These are phyloP conservation scores for Colletotrichum sp. DNA, from an alignment of 2,329 filamentous ascomycete species.

Conservation along the genomic window DNA sequence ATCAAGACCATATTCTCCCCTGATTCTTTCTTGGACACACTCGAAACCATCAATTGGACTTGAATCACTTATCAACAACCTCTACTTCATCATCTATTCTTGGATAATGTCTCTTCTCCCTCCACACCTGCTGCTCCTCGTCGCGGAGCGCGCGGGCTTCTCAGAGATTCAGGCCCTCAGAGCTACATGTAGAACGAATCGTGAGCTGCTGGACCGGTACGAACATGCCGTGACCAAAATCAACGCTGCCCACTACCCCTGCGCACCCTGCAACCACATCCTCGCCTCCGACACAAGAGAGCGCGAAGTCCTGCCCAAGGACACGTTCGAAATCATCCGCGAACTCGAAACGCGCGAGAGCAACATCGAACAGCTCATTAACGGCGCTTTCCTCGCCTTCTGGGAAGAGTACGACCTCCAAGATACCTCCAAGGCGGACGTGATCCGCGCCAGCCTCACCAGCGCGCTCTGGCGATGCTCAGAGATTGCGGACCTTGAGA, in stretches of 20 bases:
- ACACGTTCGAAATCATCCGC: slow-evolving; percentile 9
- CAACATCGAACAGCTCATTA: slow-evolving; percentile 13
- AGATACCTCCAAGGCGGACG: background rate
- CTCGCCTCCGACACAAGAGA: slow-evolving; percentile 18
- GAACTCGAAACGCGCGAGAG: slow-evolving; percentile 19
- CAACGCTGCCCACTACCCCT: slow-evolving; percentile 5
- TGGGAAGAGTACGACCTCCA: slow-evolving; percentile 14
- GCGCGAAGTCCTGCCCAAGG: slow-evolving; percentile 3
- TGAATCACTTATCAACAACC: background rate
- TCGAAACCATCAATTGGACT: background rate
- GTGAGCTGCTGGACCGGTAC: slow-evolving; percentile 14
- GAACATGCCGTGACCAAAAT: slow-evolving; percentile 14
- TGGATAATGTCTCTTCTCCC: slow-evolving; percentile 17
- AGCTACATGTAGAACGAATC: slow-evolving; percentile 10
- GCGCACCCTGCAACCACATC: slow-evolving; percentile 4
- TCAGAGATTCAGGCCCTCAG: slow-evolving; percentile 11
- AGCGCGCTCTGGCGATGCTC: slow-evolving; percentile 19
- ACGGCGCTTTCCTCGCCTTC: slow-evolving; percentile 9
- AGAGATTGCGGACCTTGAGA: slow-evolving; percentile 17
- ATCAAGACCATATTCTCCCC: background rate
- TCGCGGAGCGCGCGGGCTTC: slow-evolving; percentile 9
- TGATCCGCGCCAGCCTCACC: background rate
- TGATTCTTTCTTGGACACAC: background rate
- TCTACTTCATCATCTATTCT: background rate
- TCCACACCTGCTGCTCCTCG: slow-evolving; percentile 10